phyloP scores from a whole-genome alignment of 2,329 filamentous ascomycete genomes.

The Aotearoamyces nothofagi region DNA sequence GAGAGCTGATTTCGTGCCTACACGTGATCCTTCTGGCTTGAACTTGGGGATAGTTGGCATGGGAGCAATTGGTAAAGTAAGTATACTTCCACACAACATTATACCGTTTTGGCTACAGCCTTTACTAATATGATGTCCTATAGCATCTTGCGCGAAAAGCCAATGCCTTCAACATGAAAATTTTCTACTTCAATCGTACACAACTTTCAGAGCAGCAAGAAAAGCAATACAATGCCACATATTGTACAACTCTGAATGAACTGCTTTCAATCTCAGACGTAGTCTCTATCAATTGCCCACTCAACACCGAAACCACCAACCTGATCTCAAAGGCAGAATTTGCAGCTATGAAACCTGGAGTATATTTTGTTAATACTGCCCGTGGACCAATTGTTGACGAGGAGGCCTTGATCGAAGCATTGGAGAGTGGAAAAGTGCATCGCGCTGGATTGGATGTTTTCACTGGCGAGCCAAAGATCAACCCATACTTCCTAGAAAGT shows the following conservation, averaged over 20 bases:
- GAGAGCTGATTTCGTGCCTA: too few species aligned
- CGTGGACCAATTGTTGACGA: slow-evolving; percentile 68
- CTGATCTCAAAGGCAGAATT: slow-evolving; percentile 56
- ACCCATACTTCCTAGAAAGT: slow-evolving; percentile 26
- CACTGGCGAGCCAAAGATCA: slow-evolving; percentile 53
- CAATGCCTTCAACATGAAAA: slow-evolving; percentile 55
- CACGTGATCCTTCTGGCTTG: too few species aligned
- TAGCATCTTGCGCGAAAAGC: slow-evolving; percentile 58
- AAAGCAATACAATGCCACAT: slow-evolving; percentile 30
- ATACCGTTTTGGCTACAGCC: too few species aligned
- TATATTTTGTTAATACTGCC: slow-evolving; percentile 65
- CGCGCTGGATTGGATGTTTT: slow-evolving; percentile 67
- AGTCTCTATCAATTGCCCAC: slow-evolving; percentile 59
- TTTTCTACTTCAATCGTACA: slow-evolving; percentile 58
- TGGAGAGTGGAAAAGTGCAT: slow-evolving; percentile 50
- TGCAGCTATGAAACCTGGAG: slow-evolving; percentile 56
- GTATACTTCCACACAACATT: too few species aligned
- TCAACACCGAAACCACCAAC: slow-evolving; percentile 58
- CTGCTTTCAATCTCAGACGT: slow-evolving; percentile 55
- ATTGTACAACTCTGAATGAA: slow-evolving; percentile 53
- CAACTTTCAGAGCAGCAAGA: slow-evolving; percentile 32
- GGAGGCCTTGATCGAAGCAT: slow-evolving; percentile 54
- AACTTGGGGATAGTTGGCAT: slow-evolving; percentile 62
- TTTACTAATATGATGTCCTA: too few species aligned
- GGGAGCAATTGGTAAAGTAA: slow-evolving; percentile 53